Evolutionary conservation across 805 yeast species (phyloP).

Genomic region (Saccharomycopsis olivae): DNA sequence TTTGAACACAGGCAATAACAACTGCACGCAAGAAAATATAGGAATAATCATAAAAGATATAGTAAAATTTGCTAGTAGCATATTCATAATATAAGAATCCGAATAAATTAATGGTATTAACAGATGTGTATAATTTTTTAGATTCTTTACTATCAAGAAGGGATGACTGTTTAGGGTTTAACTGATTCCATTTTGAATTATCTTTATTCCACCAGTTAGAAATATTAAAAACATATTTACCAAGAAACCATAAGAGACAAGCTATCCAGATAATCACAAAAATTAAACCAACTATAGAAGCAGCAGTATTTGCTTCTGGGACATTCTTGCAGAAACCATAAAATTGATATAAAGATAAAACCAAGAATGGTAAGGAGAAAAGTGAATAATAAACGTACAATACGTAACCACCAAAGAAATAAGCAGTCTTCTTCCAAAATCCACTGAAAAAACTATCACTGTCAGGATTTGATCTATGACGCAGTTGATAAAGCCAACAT

Average conservation of each 20-base stretch:
- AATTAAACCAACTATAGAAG: constrained; percentile 24
- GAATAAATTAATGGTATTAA: constrained; percentile 37
- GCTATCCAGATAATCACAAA: constrained; percentile 27
- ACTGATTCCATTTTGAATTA: neutral
- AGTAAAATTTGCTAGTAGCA: constrained; percentile 32
- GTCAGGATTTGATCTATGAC: neutral
- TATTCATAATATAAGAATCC: constrained; percentile 33
- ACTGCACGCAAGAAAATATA: constrained; percentile 29
- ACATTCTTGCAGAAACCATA: constrained; percentile 2
- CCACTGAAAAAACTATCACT: constrained; percentile 6
- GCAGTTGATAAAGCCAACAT: constrained; percentile 4
- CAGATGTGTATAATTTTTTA: constrained; percentile 34
- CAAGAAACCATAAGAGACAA: constrained; percentile 27
- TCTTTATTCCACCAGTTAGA: constrained; percentile 1
- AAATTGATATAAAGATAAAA: constrained; percentile 26
- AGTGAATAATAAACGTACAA: constrained; percentile 26
- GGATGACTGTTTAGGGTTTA: neutral
- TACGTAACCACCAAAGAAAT: constrained; percentile 26
- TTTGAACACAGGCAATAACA: constrained; percentile 35
- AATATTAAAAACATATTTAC: constrained; percentile 23
- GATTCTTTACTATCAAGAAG: constrained; percentile 4
- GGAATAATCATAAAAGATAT: constrained; percentile 28
- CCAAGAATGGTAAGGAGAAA: constrained; percentile 35
- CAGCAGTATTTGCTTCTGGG: neutral
- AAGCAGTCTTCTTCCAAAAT: constrained; percentile 21